Percentiles rank a stretch among this genome's conserved stretches.
phyloP scores from a whole-genome alignment of 805 yeast species.

The Pichia paraexigua region DNA sequence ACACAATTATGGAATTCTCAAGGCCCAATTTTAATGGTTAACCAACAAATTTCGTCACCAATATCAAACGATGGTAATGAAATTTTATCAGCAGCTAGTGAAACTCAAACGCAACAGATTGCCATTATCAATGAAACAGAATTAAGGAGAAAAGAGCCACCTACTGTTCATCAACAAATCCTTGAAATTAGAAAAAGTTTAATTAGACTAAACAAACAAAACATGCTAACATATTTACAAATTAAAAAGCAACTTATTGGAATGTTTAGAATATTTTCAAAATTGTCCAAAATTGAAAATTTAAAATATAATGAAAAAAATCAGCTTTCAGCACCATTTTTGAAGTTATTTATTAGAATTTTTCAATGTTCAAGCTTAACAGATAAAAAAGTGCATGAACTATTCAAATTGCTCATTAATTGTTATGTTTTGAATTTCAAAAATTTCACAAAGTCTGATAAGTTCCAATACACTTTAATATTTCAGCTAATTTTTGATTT shows the following conservation, averaged over 20 bases:
- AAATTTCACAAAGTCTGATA: constrained; percentile 4
- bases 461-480: constrained; percentile 1
- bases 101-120: neutral
- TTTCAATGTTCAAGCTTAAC: constrained; percentile 1
- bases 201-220: neutral
- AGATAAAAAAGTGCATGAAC: constrained; percentile 3
- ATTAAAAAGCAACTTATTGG: neutral
- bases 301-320: neutral
- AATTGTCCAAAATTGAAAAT: neutral
- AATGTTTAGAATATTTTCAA: neutral
- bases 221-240: neutral
- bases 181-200: neutral
- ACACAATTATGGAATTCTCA: neutral
- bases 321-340: constrained; percentile 1
- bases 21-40: neutral
- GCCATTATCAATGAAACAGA: neutral
- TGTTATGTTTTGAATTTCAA: constrained; percentile 10
- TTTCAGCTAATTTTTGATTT: constrained; percentile 10
- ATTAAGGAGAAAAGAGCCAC: neutral
- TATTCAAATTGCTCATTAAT: constrained; percentile 9
- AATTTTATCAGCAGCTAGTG: neutral
- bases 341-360: neutral
- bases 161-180: neutral
- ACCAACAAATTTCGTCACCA: neutral
- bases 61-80: neutral